These are phyloP conservation scores for Geotrichum reessii DNA, from an alignment of 1,139 yeast genomes.

Conservation along the genomic window DNA sequence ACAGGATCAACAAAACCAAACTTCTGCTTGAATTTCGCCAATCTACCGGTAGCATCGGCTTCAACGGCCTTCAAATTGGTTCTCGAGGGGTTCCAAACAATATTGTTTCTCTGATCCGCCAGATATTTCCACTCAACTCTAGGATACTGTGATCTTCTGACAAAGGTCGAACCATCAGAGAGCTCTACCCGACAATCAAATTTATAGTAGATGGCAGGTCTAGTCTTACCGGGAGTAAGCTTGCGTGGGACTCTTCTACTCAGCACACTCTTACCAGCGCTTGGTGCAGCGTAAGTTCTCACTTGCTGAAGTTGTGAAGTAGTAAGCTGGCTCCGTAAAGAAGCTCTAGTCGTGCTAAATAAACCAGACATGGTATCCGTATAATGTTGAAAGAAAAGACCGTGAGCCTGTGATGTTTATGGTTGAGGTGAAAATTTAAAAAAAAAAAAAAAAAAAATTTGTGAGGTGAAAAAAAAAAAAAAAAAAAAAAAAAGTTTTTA, in stretches of 20 bases:
- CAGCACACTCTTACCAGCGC: conserved; percentile 26
- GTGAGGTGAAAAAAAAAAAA: background rate
- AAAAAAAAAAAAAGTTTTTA: background rate
- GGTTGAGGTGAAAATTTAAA: background rate
- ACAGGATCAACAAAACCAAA: conserved; percentile 44
- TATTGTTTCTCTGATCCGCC: conserved; percentile 79
- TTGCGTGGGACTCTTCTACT: conserved; percentile 28
- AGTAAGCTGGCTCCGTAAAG: background rate
- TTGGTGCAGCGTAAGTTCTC: conserved; percentile 19
- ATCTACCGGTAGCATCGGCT: conserved; percentile 77
- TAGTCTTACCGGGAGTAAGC: conserved; percentile 63
- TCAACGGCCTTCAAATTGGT: conserved; percentile 70
- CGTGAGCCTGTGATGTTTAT: background rate
- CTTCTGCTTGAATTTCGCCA: conserved; percentile 78
- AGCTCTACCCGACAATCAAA: conserved; percentile 83
- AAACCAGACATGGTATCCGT: background rate
- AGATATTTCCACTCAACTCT: conserved; percentile 80
- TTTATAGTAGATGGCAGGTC: conserved; percentile 89
- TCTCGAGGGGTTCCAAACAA: conserved; percentile 83
- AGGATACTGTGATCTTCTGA: conserved; percentile 81
- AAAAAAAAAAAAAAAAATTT: background rate
- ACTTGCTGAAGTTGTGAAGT: conserved; percentile 11
- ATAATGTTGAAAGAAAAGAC: background rate
- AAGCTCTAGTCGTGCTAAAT: background rate
- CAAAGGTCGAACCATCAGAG: conserved; percentile 86